Evolutionary conservation across 106 monocot genomes (phyloP).

Genomic region (Allium fistulosum): DNA sequence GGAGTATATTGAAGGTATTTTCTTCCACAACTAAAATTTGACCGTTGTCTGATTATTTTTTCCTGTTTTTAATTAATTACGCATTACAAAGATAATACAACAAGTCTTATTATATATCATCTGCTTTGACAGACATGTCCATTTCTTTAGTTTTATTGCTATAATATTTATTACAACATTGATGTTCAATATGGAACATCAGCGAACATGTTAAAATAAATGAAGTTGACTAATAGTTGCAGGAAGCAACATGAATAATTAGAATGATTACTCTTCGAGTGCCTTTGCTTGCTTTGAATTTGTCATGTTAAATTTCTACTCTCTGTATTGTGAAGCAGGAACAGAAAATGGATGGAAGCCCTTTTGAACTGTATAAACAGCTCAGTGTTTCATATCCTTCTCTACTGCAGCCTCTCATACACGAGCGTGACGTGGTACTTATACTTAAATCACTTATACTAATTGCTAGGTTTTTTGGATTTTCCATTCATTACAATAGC

Average conservation of each 20-base stretch:
- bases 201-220: no score
- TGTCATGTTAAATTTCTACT: no score
- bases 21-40: neutral
- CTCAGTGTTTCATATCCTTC: conserved; percentile 79
- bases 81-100: no score
- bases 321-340: conserved; percentile 23
- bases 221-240: no score
- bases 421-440: conserved; percentile 83
- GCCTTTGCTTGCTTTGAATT: no score
- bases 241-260: no score
- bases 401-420: conserved; percentile 77
- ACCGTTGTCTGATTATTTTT: no score
- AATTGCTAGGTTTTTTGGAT: neutral
- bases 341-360: conserved; percentile 39
- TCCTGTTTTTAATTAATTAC: no score
- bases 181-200: no score
- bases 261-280: no score
- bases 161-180: neutral
- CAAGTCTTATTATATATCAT: no score
- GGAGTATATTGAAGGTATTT: conserved; percentile 29
- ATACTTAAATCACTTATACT: conserved; percentile 1
- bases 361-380: conserved; percentile 64
- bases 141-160: neutral
- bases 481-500: neutral
- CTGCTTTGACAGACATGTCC: no score